Evolutionary conservation across 2,329 filamentous ascomycete species (phyloP).

Genomic region (Kalmusia sp.): DNA sequence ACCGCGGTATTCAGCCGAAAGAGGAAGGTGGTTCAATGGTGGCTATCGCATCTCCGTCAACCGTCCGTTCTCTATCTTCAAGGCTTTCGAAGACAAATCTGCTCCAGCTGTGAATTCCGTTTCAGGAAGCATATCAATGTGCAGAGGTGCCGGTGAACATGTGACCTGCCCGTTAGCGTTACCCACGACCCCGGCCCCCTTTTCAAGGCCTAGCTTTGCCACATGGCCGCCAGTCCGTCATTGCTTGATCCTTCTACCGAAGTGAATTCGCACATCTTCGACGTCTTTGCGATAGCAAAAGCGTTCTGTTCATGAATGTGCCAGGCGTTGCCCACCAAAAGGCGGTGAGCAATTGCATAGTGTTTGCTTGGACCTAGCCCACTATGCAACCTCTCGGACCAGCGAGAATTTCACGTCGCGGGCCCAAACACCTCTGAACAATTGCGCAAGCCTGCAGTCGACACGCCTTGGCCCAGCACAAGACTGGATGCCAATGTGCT

Average conservation of each 20-base stretch:
- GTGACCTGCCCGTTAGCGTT: too few relatives aligned
- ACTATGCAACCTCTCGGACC: not conserved
- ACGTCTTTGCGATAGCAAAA: not conserved
- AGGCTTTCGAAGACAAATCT: not conserved
- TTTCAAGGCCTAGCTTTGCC: too few relatives aligned
- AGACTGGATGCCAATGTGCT: not conserved
- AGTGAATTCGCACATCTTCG: not conserved
- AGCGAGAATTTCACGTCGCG: not conserved
- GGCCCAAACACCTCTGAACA: not conserved
- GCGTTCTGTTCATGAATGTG: not conserved
- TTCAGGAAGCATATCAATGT: too few relatives aligned
- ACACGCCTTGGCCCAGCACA: slow-evolving; percentile 15
- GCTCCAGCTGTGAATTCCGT: too few relatives aligned
- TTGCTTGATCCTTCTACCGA: not conserved
- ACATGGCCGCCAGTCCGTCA: not conserved
- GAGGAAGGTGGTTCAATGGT: slow-evolving; percentile 13
- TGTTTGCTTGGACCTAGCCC: not conserved
- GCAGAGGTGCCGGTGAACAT: too few relatives aligned
- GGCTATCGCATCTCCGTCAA: slow-evolving; percentile 1
- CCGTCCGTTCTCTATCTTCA: not conserved
- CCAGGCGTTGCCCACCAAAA: slow-evolving; percentile 6
- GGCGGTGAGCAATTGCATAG: slow-evolving; percentile 26
- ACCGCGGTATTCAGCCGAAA: slow-evolving; percentile 5
- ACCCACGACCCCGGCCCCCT: too few relatives aligned
- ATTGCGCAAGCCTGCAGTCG: slow-evolving; percentile 11